Evolutionary conservation across 345 rosid genomes (phyloP).

Genomic region (Rhodomyrtus tomentosa): DNA sequence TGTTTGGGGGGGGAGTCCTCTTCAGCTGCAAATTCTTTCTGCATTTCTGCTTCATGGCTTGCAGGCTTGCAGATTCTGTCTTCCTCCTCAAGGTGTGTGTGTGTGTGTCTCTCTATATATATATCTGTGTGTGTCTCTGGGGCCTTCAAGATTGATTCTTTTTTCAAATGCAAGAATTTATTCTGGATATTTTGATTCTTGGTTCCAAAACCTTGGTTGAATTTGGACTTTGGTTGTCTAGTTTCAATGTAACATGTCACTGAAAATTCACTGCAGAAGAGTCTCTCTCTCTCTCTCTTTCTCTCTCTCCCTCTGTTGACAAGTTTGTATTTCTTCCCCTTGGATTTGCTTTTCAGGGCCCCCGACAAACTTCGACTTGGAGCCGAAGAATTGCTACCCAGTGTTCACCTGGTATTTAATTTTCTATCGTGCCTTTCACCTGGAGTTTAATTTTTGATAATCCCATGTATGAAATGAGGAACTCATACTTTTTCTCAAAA

Average conservation of each 20-base stretch:
- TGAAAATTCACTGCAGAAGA: neutral
- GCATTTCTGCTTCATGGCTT: slow-evolving; percentile 44
- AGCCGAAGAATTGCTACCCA: slow-evolving; percentile 29
- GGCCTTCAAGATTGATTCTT: neutral
- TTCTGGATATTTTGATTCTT: neutral
- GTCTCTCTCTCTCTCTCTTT: neutral
- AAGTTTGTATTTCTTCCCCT: neutral
- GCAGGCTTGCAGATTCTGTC: slow-evolving; percentile 49
- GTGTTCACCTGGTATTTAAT: slow-evolving; percentile 43
- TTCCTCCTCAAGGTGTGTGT: slow-evolving; percentile 52
- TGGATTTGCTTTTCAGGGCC: slow-evolving; percentile 30
- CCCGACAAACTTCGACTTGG: slow-evolving; percentile 33
- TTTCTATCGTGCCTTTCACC: neutral
- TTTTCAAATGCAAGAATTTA: neutral
- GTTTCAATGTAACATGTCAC: neutral
- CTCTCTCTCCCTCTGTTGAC: neutral
- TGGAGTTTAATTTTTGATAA: neutral
- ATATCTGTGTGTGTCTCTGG: neutral
- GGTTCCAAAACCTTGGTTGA: neutral
- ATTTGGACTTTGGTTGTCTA: neutral
- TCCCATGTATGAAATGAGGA: neutral
- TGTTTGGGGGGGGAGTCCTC: neutral
- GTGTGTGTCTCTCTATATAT: neutral
- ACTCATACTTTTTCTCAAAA: neutral
- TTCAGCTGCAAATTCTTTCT: neutral